Conservation (phyloP, 805 yeast species). For the Pichia sporocuriosa region DNA sequence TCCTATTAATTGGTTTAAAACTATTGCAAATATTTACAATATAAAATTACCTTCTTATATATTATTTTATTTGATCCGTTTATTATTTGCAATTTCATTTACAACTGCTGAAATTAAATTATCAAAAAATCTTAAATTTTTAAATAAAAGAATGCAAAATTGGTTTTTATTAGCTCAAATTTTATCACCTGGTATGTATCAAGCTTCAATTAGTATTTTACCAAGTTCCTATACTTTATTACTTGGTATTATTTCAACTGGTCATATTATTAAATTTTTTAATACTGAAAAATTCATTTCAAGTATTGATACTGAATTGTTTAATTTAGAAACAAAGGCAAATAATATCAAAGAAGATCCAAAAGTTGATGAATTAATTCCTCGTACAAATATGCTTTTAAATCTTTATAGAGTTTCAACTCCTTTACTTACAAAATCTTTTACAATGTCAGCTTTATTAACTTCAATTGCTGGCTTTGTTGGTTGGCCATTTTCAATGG, state of each 20-base stretch:
- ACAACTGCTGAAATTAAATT: conserved; percentile 49
- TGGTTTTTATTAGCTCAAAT: conserved; percentile 60
- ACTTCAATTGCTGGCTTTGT: conserved; percentile 62
- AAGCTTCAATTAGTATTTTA: conserved; percentile 77
- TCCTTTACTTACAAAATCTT: conserved; percentile 19
- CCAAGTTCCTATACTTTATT: conserved; percentile 77
- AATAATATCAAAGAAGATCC: conserved; percentile 13
- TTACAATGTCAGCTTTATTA: conserved; percentile 34
- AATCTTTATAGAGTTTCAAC: conserved; percentile 11
- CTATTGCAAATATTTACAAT: background rate
- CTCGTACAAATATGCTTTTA: conserved; percentile 12
- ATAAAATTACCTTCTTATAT: conserved; percentile 13
- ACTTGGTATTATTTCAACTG: conserved; percentile 39
- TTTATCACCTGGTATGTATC: conserved; percentile 76
- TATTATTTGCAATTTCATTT: conserved; percentile 34
- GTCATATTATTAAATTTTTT: conserved; percentile 33
- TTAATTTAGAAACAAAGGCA: conserved; percentile 13
- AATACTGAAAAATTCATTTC: conserved; percentile 18
- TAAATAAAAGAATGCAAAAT: conserved; percentile 38
- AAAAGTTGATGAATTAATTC: conserved; percentile 14
- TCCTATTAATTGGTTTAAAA: conserved; percentile 17
- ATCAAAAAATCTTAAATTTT: conserved; percentile 34
- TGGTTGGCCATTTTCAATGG: conserved; percentile 89
- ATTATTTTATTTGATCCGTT: conserved; percentile 50
- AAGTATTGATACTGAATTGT: conserved; percentile 16